These are phyloP conservation scores for Eimeria tenella DNA, from an alignment of 169 alveolate genomes.

Conservation along the genomic window DNA sequence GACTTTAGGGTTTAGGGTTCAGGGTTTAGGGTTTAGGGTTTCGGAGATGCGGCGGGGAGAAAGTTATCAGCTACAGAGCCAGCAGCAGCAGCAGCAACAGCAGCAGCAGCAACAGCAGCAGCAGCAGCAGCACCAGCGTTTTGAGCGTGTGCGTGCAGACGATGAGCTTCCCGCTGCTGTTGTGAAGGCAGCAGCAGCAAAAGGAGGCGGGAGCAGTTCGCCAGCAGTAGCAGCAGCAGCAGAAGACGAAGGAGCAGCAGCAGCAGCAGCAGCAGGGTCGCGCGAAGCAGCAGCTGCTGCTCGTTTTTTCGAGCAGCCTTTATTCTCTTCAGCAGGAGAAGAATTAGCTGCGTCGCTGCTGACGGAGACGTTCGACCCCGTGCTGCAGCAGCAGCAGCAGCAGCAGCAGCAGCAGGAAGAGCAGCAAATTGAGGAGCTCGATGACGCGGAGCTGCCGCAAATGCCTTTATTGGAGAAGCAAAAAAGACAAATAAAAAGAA, in stretches of 20 bases:
- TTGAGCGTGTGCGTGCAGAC: no score
- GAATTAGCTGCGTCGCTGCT: neutral
- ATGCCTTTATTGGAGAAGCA: constrained; percentile 76
- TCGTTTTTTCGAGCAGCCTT: constrained; percentile 34
- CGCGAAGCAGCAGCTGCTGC: constrained; percentile 19
- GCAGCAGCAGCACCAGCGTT: no score
- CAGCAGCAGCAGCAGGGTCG: neutral
- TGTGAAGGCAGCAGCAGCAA: no score
- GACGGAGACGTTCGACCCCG: constrained; percentile 6
- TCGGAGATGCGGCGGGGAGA: no score
- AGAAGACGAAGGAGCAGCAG: constrained; percentile 17
- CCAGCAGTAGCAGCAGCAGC: neutral
- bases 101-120: neutral
- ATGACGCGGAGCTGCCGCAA: constrained; percentile 71
- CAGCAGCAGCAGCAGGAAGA: constrained; percentile 35
- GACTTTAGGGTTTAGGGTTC: no score
- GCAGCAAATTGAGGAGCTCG: constrained; percentile 12
- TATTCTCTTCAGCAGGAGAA: constrained; percentile 21
- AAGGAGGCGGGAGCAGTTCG: neutral
- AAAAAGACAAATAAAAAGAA: constrained; percentile 34
- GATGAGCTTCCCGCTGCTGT: no score
- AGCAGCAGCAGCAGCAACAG: neutral
- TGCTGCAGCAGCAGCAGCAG: neutral
- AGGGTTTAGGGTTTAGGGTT: no score
- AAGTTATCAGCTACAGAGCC: no score